Base-by-base conservation (phyloP, 495 filamentous ascomycete genomes). In the Neurospora sp. region DNA sequence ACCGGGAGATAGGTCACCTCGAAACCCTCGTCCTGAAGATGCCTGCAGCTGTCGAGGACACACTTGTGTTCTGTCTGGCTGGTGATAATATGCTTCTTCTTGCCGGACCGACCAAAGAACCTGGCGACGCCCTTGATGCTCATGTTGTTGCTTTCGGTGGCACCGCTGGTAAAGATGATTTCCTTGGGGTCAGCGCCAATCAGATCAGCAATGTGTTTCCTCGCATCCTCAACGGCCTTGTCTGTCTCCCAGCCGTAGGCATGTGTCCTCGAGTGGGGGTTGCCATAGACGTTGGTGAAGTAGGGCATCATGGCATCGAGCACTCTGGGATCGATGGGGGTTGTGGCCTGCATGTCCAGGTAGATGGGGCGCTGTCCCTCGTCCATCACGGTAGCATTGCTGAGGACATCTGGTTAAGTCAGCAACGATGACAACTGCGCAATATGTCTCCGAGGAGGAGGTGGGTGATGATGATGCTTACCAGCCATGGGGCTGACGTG, bases 81-180 rank as follows among this genome's bases (percentile, higher is more conserved):
- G 36, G 96, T 99, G 82, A 99, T 93, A 78, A 99, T 93, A 82
- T 99, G 96, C 84, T 93, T 97, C 90, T 98, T 99, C 89, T 97
- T 97, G 71, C 93, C 94, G 1, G 90, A 91, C 70, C 92, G 87
- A 71, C 92, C 92, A 82, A 98, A 98, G 83, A 99, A 99, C 36
- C 94, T 86, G 11, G 96, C 95, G 34, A 99, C 96, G 71, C 96
- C 96, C 83, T 99, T 99, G 86, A 98, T 92, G 79, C 92, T 96
- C 96, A 99, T 99, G 78, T 99, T 99, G 85, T 99, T 99, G 80
- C 94, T 97, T 86, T 99, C 96, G 1, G 96, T 99, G 24, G 96
- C 96, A 72, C 96, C 96, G 76, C 94, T 97, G 8, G 96, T 99
- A 83, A 98, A 98, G 79, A 99, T 96, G 74, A 99, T 98, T 78